A percentile compares a stretch with the other conserved stretches of the same genome.
Evolutionary conservation across 2,329 filamentous ascomycete genomes (phyloP).

Genomic region (Nigrospora oryzae): DNA sequence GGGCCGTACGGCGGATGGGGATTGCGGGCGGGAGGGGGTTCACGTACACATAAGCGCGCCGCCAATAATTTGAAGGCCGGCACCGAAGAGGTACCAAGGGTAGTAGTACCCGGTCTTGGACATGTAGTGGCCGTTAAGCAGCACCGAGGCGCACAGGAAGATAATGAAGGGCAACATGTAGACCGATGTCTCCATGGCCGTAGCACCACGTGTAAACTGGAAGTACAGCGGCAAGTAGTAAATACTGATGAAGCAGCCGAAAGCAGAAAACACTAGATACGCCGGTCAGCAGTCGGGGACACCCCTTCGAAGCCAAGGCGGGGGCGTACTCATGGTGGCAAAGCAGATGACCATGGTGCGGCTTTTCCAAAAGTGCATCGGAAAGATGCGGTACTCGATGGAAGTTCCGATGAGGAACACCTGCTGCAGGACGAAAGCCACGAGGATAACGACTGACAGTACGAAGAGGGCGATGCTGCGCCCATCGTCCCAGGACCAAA

Average conservation of each 20-base stretch:
- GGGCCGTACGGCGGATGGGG: no score
- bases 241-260: constrained; percentile 16
- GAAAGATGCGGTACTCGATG: constrained; percentile 29
- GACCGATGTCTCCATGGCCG: constrained; percentile 10
- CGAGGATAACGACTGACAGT: constrained; percentile 28
- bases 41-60: constrained; percentile 16
- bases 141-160: constrained; percentile 6
- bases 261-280: no score
- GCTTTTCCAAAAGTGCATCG: constrained; percentile 31
- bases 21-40: no score
- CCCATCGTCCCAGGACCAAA: constrained; percentile 36
- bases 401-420: constrained; percentile 29
- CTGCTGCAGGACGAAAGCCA: constrained; percentile 38
- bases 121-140: constrained; percentile 23
- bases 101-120: constrained; percentile 14
- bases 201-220: constrained; percentile 24
- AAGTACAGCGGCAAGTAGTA: constrained; percentile 47
- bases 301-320: no score
- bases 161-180: not conserved
- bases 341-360: not conserved
- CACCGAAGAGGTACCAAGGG: constrained; percentile 21
- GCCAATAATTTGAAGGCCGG: constrained; percentile 20
- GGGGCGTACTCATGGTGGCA: constrained; percentile 7
- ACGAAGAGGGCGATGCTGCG: constrained; percentile 37
- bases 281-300: no score